Evolutionary conservation across 495 filamentous ascomycete species (phyloP), one percentile per base, ranked within the genome.

Genomic region (Copromyces sp.): DNA sequence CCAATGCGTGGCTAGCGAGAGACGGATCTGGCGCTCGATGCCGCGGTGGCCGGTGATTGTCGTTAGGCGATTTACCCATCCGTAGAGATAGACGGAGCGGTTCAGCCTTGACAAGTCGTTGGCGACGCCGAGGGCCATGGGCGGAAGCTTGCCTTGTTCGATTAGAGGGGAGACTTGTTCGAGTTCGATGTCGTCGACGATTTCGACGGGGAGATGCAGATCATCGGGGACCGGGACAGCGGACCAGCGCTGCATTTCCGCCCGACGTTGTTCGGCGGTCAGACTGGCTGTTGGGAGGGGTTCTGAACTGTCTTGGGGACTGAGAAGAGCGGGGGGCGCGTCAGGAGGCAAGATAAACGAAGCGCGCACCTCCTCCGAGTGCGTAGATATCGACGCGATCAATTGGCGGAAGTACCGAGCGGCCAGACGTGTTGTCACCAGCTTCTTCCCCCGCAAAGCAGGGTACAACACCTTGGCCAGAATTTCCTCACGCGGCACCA

Each of bases 371-470:
- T 83, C 82, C 70, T 85, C 83, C 1, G 79, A 83, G 41, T 75
- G 71, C 0, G 79, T 82, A 0, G 81, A 79, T 5, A 85, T 80
- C 35, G 82, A 77, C 39, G 68, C 76, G 42, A 85, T 80, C 44
- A 85, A 76, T 39, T 79, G 74, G 53, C 79, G 79, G 68, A 85
- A 83, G 45, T 83, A 81, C 14, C 74, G 70, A 17, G 80, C 80
- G 3, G 82, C 83, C 9, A 74, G 76, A 12, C 69, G 35, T 0
- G 83, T 83, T 72, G 80, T 82, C 11, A 84, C 77, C 40, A 85
- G 75, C 47, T 75, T 77, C 17, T 77, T 77, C 0, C 82, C 79
- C 2, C 73, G 69, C 7, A 85, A 68, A 11, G 78, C 80, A 0
- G 83, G 83, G 71, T 80, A 80, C 35, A 85, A 40, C 2, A 82